Evolutionary conservation across 495 filamentous ascomycete genomes (phyloP), one percentile per base, ranked within the genome.

Genomic region (Neohortaea acidophila): DNA sequence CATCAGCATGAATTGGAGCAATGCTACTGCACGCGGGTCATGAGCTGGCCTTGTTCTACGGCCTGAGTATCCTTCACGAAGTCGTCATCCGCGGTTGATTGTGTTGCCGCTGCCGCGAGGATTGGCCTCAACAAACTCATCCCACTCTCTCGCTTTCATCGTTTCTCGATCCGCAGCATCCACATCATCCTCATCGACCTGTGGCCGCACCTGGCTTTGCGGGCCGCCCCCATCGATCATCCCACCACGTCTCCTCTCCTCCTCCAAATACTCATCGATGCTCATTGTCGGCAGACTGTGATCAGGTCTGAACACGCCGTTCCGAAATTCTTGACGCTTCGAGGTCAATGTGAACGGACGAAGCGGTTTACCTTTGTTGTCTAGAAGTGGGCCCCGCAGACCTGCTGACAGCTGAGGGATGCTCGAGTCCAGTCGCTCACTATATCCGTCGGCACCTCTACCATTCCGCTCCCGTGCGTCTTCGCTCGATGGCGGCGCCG

Each of bases 231-330:
- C 86, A 54, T 94, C 77, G 37, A 94, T 78, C 17, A 97, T 80
- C n/a, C 83, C 83, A 7, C 91, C 91, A 53, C 80, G 65, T 44
- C 70, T 66, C 43, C 75, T 66, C 58, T 97, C 89, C 61, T 97
- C 89, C 32, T 87, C 87, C 12, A 97, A 62, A 53, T 96, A 96
- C 58, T 97, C 89, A 47, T 97, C 91, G 43, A 97, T 96, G 0
- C 73, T 81, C 89, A 96, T 96, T 0, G 91, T 96, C 7, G 89
- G 89, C 28, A 97, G 61, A 58, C 80, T 94, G 56, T 97, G 89
- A 6, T 86, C 81, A 2, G 85, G 73, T 37, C 79, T 70, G 58
- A 97, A 97, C 2, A 96, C 87, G 3, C 86, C 84, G 32, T 77
- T 62, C 38, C 76, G 77, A 27, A 94, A 58, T 47, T 81, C 70